phyloP scores from a whole-genome alignment of 2,329 filamentous ascomycete genomes.

The Curvularia verruculosa region DNA sequence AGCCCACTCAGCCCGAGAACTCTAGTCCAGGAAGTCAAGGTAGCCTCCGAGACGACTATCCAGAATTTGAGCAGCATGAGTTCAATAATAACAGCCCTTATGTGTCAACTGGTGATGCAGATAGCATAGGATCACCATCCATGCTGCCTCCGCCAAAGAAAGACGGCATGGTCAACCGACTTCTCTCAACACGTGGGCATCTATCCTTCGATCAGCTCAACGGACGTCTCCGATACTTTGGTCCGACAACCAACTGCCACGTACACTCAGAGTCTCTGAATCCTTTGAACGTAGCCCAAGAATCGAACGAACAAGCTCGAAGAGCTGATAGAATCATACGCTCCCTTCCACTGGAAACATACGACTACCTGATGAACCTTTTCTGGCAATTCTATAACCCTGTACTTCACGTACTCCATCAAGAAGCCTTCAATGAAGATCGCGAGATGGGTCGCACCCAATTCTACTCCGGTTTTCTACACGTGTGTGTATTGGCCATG shows the following conservation, averaged over 20 bases:
- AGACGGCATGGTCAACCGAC: conserved; percentile 57
- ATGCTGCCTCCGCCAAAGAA: conserved; percentile 50
- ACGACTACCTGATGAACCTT: conserved; percentile 59
- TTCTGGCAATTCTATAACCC: conserved; percentile 62
- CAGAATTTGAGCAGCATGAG: conserved; percentile 31
- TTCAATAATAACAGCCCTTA: conserved; percentile 33
- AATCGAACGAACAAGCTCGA: conserved; percentile 55
- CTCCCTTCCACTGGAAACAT: conserved; percentile 54
- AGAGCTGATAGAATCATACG: conserved; percentile 58
- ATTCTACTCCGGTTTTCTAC: conserved; percentile 61
- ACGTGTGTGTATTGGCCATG: conserved; percentile 60
- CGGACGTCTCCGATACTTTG: conserved; percentile 60
- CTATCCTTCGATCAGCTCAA: conserved; percentile 60
- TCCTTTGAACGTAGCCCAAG: conserved; percentile 46
- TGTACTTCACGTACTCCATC: conserved; percentile 58
- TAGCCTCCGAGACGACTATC: conserved; percentile 37
- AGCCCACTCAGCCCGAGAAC: conserved; percentile 25
- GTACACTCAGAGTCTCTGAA: conserved; percentile 54
- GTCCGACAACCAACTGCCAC: conserved; percentile 61
- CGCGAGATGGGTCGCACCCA: conserved; percentile 54
- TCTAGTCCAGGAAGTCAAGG: conserved; percentile 43
- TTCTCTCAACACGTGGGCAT: conserved; percentile 59
- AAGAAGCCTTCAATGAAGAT: conserved; percentile 57
- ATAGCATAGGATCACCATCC: conserved; percentile 39
- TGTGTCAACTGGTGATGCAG: conserved; percentile 26